Base-by-base conservation (phyloP, 2,329 filamentous ascomycete species). In the Diaporthe nobilis region DNA sequence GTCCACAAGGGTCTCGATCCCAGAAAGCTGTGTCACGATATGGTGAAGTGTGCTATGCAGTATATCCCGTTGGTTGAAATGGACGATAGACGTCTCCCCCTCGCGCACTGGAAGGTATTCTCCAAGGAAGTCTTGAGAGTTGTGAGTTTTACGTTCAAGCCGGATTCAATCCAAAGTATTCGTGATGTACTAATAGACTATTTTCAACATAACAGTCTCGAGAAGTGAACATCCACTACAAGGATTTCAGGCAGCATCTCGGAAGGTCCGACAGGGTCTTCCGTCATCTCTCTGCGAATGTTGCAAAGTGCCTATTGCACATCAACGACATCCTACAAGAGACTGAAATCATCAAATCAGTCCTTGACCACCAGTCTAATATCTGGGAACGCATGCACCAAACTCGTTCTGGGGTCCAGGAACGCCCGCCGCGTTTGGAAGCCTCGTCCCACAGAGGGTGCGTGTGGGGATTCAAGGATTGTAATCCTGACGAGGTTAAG, bases 321-420 rank as follows among this genome's bases (percentile, higher is more conserved):
- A 63, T 63, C 34, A 63, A 63, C 22, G 60, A 63, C 60, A 37
- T 63, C n/a, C 37, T 63, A 10, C 60, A 63, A 9, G 60, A 63
- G 60, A 34, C 44, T 13, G 8, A 44, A 25, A 63, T 63, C 22
- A 44, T 63, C 37, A 63, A 44, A 25, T 22, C 37, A 25, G 60
- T 63, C 37, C 60, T 44, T 39, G 60, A 63, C 22, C 60, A 44
- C 60, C 60, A 37, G n/a, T 63, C 20, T 44, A 44, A 15, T 15
- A 37, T 63, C 37, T 63, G 60, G 60, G 60, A 63, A 37, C 28
- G 25, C 13, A 63, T 63, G 60, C 60, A 63, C 22, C 37, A 44
- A 20, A 44, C 37, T 25, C 22, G 20, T 28, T 28, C 60, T 25
- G 25, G 25, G 37, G 22, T 10, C 47, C 47, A 37, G 31, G 47